A percentile compares a stretch with the other conserved stretches of the same genome.
Evolutionary conservation across 208 protist genomes (phyloP).

Genomic region (Borovskyia barvae): DNA sequence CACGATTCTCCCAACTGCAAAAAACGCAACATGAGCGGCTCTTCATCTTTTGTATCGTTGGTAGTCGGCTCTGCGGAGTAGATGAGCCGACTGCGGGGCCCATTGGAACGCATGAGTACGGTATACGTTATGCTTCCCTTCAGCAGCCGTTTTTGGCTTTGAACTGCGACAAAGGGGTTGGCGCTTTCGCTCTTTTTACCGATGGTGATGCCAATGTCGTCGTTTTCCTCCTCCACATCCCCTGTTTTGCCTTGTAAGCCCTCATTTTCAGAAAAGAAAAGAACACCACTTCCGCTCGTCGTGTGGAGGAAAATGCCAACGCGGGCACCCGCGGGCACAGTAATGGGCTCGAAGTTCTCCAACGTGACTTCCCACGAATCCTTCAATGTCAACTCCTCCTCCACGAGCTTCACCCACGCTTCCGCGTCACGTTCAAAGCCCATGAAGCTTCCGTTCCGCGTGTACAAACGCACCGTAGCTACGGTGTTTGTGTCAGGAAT

Average conservation of each 20-base stretch:
- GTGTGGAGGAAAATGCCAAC: conserved; percentile 85
- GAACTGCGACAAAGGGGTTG: conserved; percentile 66
- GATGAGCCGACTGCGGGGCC: conserved; percentile 63
- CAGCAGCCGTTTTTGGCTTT: conserved; percentile 72
- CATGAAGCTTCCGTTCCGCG: conserved; percentile 68
- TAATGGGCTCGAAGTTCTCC: conserved; percentile 71
- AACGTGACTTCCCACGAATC: conserved; percentile 56
- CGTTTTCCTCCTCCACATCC: conserved; percentile 74
- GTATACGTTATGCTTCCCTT: conserved; percentile 85
- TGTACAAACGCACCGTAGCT: conserved; percentile 67
- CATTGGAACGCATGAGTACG: conserved; percentile 45
- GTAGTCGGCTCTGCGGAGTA: conserved; percentile 28
- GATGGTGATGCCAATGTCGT: conserved; percentile 84
- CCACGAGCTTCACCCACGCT: conserved; percentile 57
- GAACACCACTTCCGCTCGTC: conserved; percentile 72
- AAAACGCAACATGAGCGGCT: conserved; percentile 14
- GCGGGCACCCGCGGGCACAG: conserved; percentile 54
- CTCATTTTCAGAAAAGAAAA: conserved; percentile 82
- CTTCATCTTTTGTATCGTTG: conserved; percentile 6
- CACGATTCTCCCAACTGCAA: conserved; percentile 5
- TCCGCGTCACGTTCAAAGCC: conserved; percentile 52
- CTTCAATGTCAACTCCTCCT: conserved; percentile 50
- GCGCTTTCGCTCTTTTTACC: conserved; percentile 83
- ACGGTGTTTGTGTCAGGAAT: conserved; percentile 70
- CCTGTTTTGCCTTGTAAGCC: conserved; percentile 69